Evolutionary conservation across 768 basidiomycete genomes (phyloP), one percentile per base, ranked within the genome.

Genomic region (Leccinellum luteum): DNA sequence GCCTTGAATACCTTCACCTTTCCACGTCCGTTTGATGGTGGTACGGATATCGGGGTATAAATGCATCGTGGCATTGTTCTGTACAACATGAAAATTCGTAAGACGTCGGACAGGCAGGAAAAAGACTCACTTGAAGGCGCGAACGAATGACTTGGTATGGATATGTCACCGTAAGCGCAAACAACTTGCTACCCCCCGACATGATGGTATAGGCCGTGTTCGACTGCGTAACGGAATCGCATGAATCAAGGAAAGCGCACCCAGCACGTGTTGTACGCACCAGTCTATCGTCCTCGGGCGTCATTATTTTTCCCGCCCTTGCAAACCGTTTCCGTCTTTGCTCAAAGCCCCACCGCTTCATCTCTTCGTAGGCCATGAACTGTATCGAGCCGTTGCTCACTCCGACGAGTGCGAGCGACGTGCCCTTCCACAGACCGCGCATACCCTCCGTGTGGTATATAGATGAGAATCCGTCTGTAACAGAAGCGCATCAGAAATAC

Each of bases 111-210:
- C 21, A 31, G 56, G 19, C 10, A 47, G 41, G 35, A 41, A 47
- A 54, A 30, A 58, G 1, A 19, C 80, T 32, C 56, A 93, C 95
- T 74, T 98, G 96, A 69, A 98, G 83, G 51, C 95, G 84, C 2
- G 96, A 94, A 54, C 96, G 85, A 43, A 99, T 80, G 45, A 99
- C 97, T 75, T 99, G 97, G 72, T 98, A 98, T 8, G 97, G 97
- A 71, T 99, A 99, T 32, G 97, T 99, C 21, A 86, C 63, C 6
- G 83, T 74, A 43, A 98, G 83, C 1, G 97, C 93, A 21, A 82
- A 80, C 6, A 97, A 75, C 73, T 98, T 98, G 63, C 94, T 94
- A 23, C 83, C 80, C 19, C 92, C 96, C 0, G 93, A 96, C 84
- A 98, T 96, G 38, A 91, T 60, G 8, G 94, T 92, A 75, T 98